A percentile compares a stretch with the other conserved stretches of the same genome.
Conservation (phyloP, 106 monocot species). For the Dendrobium nobile region DNA sequence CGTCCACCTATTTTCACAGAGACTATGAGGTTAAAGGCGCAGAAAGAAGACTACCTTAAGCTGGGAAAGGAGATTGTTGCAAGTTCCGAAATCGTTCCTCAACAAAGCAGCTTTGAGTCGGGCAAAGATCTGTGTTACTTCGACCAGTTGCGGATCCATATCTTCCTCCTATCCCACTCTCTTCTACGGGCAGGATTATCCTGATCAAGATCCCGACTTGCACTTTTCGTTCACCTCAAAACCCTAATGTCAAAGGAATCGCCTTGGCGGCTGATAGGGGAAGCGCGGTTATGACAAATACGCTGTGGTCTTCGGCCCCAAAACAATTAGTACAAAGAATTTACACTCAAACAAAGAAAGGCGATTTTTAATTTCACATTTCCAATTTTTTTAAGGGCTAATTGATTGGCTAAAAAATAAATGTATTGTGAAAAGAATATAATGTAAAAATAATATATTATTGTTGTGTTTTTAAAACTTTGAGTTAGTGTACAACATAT, state of each 20-base stretch:
- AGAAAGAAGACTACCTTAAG: slow-evolving; percentile 51
- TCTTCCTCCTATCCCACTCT: no score
- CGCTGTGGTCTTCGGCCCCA: no score
- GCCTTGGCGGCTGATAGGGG: background rate
- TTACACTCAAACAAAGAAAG: no score
- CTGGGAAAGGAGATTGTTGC: slow-evolving; percentile 59
- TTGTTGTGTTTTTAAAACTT: no score
- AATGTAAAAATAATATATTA: no score
- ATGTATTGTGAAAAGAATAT: no score
- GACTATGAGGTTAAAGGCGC: background rate
- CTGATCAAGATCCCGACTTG: background rate
- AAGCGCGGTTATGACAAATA: background rate
- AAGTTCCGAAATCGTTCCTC: slow-evolving; percentile 56
- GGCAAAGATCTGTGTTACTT: slow-evolving; percentile 59
- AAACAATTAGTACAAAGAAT: no score
- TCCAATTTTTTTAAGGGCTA: no score
- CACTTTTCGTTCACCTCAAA: background rate
- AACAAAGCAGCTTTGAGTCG: slow-evolving; percentile 65
- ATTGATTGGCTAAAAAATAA: no score
- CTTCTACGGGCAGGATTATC: background rate
- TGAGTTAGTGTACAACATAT: no score
- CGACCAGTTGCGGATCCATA: slow-evolving; percentile 75
- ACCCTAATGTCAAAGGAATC: background rate
- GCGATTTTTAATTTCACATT: no score
- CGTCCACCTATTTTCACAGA: background rate